Percentiles rank a stretch among this genome's conserved stretches.
Evolutionary conservation across 192 early-diverging fungal species (phyloP).

Genomic region (Helicostylum pulchrum): DNA sequence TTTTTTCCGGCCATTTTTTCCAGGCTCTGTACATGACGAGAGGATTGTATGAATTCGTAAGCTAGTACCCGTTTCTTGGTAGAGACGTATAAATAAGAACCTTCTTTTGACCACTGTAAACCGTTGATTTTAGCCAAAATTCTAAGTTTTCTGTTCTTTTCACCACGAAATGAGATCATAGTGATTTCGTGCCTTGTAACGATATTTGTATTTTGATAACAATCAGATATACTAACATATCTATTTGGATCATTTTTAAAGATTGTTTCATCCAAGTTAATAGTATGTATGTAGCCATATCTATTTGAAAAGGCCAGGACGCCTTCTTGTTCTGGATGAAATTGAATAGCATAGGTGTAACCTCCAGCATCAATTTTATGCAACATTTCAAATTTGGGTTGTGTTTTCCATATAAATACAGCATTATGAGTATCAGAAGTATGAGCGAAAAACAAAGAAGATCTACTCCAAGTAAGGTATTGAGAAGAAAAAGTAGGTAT

Average conservation of each 20-base stretch:
- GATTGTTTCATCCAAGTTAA: slow-evolving; percentile 32
- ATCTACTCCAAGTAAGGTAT: slow-evolving; percentile 44
- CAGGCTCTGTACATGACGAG: not conserved
- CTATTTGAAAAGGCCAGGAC: slow-evolving; percentile 47
- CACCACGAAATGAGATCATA: slow-evolving; percentile 49
- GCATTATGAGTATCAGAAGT: slow-evolving; percentile 41
- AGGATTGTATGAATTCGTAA: slow-evolving; percentile 34
- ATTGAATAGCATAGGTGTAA: slow-evolving; percentile 39
- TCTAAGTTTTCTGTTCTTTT: slow-evolving; percentile 36
- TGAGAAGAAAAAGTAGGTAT: slow-evolving; percentile 38
- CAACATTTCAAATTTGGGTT: slow-evolving; percentile 33
- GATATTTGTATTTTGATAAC: not conserved
- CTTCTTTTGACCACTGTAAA: slow-evolving; percentile 44
- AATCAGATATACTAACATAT: not conserved
- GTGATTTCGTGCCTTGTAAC: slow-evolving; percentile 45
- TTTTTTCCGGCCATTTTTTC: not conserved
- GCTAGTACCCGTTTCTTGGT: slow-evolving; percentile 43
- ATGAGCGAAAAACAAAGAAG: slow-evolving; percentile 47
- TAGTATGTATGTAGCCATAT: slow-evolving; percentile 53
- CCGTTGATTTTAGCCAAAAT: slow-evolving; percentile 49
- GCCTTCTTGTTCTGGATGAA: slow-evolving; percentile 44
- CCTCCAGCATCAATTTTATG: slow-evolving; percentile 42
- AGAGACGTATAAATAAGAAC: slow-evolving; percentile 42
- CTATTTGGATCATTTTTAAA: slow-evolving; percentile 20
- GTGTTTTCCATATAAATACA: slow-evolving; percentile 45